Evolutionary conservation across 78 protist species (phyloP).

Genomic region (Planoprotostelium fungivorum): DNA sequence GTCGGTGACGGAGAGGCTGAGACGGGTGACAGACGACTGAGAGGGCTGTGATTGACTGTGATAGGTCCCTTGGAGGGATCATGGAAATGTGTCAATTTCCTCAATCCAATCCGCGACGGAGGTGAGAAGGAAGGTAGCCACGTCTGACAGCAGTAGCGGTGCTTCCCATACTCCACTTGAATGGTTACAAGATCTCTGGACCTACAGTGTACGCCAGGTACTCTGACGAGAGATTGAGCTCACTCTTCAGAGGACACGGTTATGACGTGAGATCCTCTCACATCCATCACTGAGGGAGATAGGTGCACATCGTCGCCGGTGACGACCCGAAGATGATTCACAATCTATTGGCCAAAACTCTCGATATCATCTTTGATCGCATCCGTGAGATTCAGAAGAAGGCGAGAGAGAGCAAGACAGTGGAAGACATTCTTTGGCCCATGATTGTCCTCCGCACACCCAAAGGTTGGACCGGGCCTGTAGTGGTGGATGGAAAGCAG

Average conservation of each 20-base stretch:
- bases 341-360: conserved; percentile 1
- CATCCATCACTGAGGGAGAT: background rate
- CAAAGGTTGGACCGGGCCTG: conserved; percentile 29
- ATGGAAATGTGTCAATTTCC: conserved; percentile 15
- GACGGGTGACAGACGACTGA: background rate
- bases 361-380: background rate
- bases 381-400: background rate
- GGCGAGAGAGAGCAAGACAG: background rate
- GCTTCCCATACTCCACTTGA: conserved; percentile 17
- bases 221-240: background rate
- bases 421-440: conserved; percentile 1
- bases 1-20: conserved; percentile 38
- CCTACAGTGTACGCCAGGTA: background rate
- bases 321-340: background rate
- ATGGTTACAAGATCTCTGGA: conserved; percentile 4
- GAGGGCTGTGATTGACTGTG: background rate
- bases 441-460: conserved; percentile 7
- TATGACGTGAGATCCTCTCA: background rate
- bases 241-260: conserved; percentile 10
- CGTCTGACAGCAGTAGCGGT: too few species aligned
- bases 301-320: background rate
- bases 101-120: conserved; percentile 20
- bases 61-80: conserved; percentile 9
- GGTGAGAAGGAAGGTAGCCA: too few species aligned
- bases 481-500: background rate